Conservation (phyloP, 2,329 filamentous ascomycete genomes). For the Claviceps sp. region DNA sequence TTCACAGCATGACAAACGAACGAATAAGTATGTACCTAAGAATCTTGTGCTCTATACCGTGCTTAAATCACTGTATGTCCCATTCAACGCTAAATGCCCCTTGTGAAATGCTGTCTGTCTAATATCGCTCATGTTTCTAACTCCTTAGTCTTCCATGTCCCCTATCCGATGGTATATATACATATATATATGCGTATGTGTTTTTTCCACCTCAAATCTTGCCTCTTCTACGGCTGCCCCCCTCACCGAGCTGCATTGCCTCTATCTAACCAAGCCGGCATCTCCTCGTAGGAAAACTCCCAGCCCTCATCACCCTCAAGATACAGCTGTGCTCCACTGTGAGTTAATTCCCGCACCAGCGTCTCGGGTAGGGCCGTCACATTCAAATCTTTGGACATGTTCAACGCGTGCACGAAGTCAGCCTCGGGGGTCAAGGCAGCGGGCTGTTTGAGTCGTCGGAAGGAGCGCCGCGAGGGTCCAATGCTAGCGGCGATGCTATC, state of each 20-base stretch:
- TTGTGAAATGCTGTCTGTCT: too few relatives aligned
- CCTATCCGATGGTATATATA: too few relatives aligned
- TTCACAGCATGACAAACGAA: too few relatives aligned
- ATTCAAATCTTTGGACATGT: constrained; percentile 18
- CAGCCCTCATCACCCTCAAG: constrained; percentile 19
- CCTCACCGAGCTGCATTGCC: background rate
- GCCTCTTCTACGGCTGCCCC: background rate
- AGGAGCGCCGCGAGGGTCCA: constrained; percentile 11
- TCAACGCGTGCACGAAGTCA: constrained; percentile 10
- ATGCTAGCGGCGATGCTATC: constrained; percentile 19
- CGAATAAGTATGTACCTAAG: too few relatives aligned
- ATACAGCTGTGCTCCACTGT: constrained; percentile 15
- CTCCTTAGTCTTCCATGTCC: too few relatives aligned
- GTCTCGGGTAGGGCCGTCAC: constrained; percentile 9
- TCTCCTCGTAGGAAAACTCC: constrained; percentile 21
- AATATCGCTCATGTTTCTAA: too few relatives aligned
- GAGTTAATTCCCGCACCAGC: constrained; percentile 11
- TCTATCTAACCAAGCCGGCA: background rate
- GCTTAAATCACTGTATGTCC: too few relatives aligned
- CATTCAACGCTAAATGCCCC: too few relatives aligned
- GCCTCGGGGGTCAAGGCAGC: background rate
- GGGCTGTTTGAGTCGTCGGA: constrained; percentile 14
- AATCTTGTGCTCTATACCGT: too few relatives aligned
- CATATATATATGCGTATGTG: too few relatives aligned
- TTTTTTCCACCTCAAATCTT: background rate